Base-by-base conservation (phyloP, 345 rosid genomes). In the Aurinia saxatilis region DNA sequence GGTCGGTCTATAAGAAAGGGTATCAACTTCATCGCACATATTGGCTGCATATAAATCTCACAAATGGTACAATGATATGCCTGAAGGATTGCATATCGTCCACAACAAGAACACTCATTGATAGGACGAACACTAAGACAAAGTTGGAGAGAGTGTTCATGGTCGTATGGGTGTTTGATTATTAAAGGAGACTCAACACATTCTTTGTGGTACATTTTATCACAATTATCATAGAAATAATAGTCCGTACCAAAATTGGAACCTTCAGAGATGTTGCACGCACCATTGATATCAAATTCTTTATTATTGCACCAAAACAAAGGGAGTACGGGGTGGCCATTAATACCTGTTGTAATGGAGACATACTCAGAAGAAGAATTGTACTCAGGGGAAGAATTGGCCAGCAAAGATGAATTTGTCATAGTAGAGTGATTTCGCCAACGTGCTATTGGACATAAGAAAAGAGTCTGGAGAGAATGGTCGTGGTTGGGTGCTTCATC, bases 81-180 rank as follows among this genome's bases (percentile, higher is more conserved):
- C 11, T 23, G 0, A 2, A 2, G 0, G 0, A 5, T 0, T 27
- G 0, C 7, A 1, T 1, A 2, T 41, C 2, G 4, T 10, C 12
- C 36, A 42, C 49, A 41, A 14, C 11, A 57, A 1, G 2, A 27
- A 30, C 63, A 57, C 7, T 8, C 13, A 0, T 0, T 9, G 5
- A 6, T 6, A 1, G 0, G 1, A 7, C 0, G 1, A 4, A 0
- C 1, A 12, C 0, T 2, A 34, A 0, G 2, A 34, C 0, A 35
- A 38, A 57, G 63, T 3, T 40, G 3, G 25, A 57, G 50, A 15
- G 23, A 6, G 30, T 57, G 39, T 0, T 29, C 10, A 10, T 37
- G 39, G 9, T 41, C 38, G 23, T 57, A 41, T 27, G 63, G 39
- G 25, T 57, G 50, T 15, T 41, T 39, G 11, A 55, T 6, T 23